These are phyloP conservation scores for Brasilioporus rufonigricans DNA, from an alignment of 768 basidiomycete species.

Conservation along the genomic window DNA sequence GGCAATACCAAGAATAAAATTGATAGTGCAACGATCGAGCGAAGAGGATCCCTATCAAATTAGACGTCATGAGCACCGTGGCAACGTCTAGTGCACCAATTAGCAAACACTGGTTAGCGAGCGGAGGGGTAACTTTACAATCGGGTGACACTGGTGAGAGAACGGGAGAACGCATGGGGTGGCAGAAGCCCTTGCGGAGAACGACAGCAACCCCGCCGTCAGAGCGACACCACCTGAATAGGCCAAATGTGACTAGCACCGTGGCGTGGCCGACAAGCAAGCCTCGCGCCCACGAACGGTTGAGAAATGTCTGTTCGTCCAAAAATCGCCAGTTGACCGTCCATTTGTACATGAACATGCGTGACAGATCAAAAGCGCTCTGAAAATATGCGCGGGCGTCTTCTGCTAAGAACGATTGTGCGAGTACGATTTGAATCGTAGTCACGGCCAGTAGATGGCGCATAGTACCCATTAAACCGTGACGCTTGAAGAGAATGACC, in stretches of 20 bases:
- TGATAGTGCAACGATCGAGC: conserved; percentile 97
- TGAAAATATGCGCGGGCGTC: conserved; percentile 63
- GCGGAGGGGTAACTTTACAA: conserved; percentile 45
- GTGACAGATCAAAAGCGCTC: conserved; percentile 82
- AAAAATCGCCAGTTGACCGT: conserved; percentile 98
- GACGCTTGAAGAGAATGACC: conserved; percentile 75
- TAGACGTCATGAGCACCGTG: conserved; percentile 85
- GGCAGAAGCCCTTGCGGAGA: conserved; percentile 50
- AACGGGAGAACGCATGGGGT: conserved; percentile 50
- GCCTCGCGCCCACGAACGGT: conserved; percentile 52
- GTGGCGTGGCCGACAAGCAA: conserved; percentile 68
- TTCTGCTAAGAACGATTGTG: conserved; percentile 64
- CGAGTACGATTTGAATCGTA: conserved; percentile 56
- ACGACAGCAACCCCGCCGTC: conserved; percentile 67
- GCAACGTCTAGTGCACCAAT: conserved; percentile 57
- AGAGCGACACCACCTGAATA: conserved; percentile 69
- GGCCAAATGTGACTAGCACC: conserved; percentile 61
- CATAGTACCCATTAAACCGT: conserved; percentile 53
- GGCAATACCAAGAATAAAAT: conserved; percentile 97
- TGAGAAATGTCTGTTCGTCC: conserved; percentile 72
- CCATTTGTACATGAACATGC: conserved; percentile 93
- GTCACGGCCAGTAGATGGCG: conserved; percentile 44
- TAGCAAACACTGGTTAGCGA: conserved; percentile 10
- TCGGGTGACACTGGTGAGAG: conserved; percentile 50
- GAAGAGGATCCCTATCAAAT: conserved; percentile 87